A percentile compares a stretch with the other conserved stretches of the same genome.
Evolutionary conservation across 345 rosid species (phyloP).

Genomic region (Murraya paniculata): DNA sequence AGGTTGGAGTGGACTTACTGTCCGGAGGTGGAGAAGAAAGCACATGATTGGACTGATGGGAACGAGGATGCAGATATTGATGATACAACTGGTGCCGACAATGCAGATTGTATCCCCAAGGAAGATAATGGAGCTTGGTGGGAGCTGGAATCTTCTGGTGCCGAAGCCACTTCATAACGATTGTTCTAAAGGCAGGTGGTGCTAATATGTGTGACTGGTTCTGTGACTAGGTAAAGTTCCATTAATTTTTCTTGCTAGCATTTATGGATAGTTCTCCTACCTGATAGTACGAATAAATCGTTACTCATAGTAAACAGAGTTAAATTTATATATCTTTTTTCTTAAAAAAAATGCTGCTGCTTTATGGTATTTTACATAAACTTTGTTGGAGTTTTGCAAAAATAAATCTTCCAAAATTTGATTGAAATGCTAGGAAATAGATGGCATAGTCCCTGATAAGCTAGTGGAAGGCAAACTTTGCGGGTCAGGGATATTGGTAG

Average conservation of each 20-base stretch:
- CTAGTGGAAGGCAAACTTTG: not conserved
- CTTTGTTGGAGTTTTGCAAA: not conserved
- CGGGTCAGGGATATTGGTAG: not conserved
- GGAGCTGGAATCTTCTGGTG: conserved; percentile 55
- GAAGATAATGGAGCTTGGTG: conserved; percentile 57
- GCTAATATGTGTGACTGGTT: not conserved
- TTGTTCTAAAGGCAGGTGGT: not conserved
- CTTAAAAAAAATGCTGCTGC: not conserved
- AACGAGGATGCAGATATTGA: conserved; percentile 2
- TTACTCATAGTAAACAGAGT: not conserved
- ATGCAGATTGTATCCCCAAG: conserved; percentile 18
- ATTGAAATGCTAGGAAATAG: not conserved
- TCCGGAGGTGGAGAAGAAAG: conserved; percentile 43
- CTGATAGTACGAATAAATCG: not conserved
- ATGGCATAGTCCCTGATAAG: not conserved
- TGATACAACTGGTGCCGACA: conserved; percentile 21
- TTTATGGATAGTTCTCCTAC: not conserved
- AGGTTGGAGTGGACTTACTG: conserved; percentile 76
- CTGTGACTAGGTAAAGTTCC: not conserved
- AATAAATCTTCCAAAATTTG: not conserved
- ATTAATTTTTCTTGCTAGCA: not conserved
- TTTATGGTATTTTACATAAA: not conserved
- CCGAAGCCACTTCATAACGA: conserved; percentile 25
- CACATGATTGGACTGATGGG: conserved; percentile 11
- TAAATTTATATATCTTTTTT: not conserved